Conservation (phyloP, 495 filamentous ascomycete genomes). For the Aspergillus campestris region DNA sequence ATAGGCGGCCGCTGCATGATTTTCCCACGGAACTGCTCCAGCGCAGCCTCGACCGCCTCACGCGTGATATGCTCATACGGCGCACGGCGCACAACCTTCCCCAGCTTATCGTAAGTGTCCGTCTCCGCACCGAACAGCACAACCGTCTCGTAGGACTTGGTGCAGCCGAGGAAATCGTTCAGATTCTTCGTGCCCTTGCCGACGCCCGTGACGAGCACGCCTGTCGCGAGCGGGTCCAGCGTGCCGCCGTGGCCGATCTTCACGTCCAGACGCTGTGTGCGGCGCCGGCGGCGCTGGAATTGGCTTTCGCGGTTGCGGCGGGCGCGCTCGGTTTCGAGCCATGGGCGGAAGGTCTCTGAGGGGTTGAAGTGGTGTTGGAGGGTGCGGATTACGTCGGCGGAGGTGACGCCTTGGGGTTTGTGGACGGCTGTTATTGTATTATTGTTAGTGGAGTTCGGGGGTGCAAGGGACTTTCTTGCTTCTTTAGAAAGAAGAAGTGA, state of each 20-base stretch:
- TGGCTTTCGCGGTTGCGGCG: conserved; percentile 43
- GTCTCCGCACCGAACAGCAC: conserved; percentile 88
- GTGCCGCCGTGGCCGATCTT: conserved; percentile 98
- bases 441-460: not conserved
- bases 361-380: conserved; percentile 73
- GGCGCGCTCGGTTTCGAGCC: conserved; percentile 52
- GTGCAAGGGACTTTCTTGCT: not conserved
- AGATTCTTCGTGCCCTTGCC: conserved; percentile 83
- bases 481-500: not conserved
- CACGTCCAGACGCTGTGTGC: conserved; percentile 51
- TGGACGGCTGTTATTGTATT: conserved; percentile 63
- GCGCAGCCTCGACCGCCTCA: conserved; percentile 65
- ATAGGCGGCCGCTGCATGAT: conserved; percentile 89
- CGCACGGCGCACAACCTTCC: conserved; percentile 67
- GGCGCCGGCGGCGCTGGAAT: conserved; percentile 47
- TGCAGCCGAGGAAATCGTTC: conserved; percentile 69
- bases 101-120: conserved; percentile 80
- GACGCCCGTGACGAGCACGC: conserved; percentile 80
- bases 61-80: conserved; percentile 71
- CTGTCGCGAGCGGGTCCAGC: conserved; percentile 87
- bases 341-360: conserved; percentile 68
- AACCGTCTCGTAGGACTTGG: conserved; percentile 84
- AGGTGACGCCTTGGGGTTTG: conserved; percentile 78
- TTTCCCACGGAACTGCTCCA: conserved; percentile 71
- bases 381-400: conserved; percentile 79